Evolutionary conservation across 2,329 filamentous ascomycete genomes (phyloP).

Genomic region (Colletotrichum falcatum): DNA sequence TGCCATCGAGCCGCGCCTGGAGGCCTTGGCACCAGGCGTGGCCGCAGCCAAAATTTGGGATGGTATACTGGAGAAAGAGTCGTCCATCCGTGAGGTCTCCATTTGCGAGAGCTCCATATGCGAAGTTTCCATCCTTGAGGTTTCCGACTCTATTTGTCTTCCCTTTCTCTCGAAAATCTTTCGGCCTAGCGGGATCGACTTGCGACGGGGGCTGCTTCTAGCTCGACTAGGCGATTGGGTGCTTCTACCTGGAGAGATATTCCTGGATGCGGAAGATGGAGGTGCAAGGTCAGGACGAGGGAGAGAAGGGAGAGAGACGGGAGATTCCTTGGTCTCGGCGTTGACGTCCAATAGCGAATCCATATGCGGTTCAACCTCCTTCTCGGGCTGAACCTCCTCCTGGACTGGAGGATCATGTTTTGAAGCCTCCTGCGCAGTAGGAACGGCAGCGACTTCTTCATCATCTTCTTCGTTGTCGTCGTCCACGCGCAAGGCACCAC

Average conservation of each 20-base stretch:
- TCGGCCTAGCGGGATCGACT: constrained; percentile 49
- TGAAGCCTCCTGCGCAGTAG: constrained; percentile 7
- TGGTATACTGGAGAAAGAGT: constrained; percentile 52
- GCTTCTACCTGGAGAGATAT: constrained; percentile 18
- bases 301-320: constrained; percentile 23
- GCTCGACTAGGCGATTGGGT: constrained; percentile 46
- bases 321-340: constrained; percentile 14
- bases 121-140: constrained; percentile 4
- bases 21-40: constrained; percentile 44
- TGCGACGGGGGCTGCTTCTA: constrained; percentile 53
- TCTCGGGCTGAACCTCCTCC: not conserved
- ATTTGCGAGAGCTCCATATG: constrained; percentile 2
- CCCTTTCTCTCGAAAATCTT: constrained; percentile 50
- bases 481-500: constrained; percentile 42
- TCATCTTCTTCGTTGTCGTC: constrained; percentile 13
- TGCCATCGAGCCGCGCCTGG: constrained; percentile 26
- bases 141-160: constrained; percentile 41
- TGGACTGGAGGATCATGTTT: not conserved
- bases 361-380: constrained; percentile 9
- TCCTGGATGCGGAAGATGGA: not conserved
- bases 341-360: constrained; percentile 5
- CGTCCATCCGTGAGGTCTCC: constrained; percentile 42
- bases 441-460: constrained; percentile 5
- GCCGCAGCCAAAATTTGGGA: constrained; percentile 49
- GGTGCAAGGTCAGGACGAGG: constrained; percentile 4